Evolutionary conservation across 169 alveolate species (phyloP).

Genomic region (Plasmodium relictum): DNA sequence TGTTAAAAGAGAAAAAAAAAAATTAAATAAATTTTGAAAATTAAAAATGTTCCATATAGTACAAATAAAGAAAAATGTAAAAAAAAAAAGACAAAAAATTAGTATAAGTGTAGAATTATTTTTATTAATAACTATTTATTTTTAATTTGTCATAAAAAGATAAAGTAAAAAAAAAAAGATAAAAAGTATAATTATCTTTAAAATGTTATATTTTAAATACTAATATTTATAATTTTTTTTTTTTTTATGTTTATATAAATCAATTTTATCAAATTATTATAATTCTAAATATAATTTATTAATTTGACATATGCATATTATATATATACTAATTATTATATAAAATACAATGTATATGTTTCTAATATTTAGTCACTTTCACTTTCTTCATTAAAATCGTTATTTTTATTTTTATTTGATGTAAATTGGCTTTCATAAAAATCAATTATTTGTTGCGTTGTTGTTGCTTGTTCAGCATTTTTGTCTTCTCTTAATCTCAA

Average conservation of each 20-base stretch:
- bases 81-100: constrained; percentile 25
- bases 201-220: no score
- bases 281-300: not conserved
- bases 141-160: no score
- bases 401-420: constrained; percentile 52
- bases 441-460: constrained; percentile 91
- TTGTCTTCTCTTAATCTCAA: constrained; percentile 97
- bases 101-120: not conserved
- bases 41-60: constrained; percentile 10
- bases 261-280: no score
- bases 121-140: no score
- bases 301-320: not conserved
- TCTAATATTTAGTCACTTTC: constrained; percentile 43
- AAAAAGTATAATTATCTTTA: no score
- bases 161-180: no score
- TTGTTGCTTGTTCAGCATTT: constrained; percentile 94
- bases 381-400: constrained; percentile 57
- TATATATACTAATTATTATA: not conserved
- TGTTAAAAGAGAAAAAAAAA: no score
- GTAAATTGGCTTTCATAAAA: constrained; percentile 88
- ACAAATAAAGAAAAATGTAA: constrained; percentile 17
- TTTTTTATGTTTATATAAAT: no score
- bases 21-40: not conserved
- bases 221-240: no score
- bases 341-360: not conserved